Evolutionary conservation across 2,329 filamentous ascomycete genomes (phyloP), one percentile per base, ranked within the genome.

Genomic region (Claviceps sp.): DNA sequence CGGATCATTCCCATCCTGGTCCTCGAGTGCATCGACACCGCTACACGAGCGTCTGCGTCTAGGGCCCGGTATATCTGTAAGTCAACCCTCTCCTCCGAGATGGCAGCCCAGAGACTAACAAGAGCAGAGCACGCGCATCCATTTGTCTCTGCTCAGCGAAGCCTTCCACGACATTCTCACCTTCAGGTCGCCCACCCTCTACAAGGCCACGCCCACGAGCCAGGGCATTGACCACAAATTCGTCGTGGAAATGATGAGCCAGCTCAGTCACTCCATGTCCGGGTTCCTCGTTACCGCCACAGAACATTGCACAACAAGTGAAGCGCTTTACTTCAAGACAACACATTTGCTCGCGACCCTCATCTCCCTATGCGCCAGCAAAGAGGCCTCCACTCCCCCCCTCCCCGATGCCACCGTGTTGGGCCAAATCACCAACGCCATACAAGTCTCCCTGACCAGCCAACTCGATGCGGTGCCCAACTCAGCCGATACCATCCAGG

Each of bases 31-130:
- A 17, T 61, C 61, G 1, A 56, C 62, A 0, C 65, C 72, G 0
- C 62, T 78, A 2, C 67, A 75, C 43, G 61, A 72, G 13, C 63
- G 70, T 1, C 62, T 80, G 5, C 64, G 70, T n/a, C 60, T 77
- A 22, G 78, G 78, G 0, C 77, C 78, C 3, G 64, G 66, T 1
- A 70, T 72, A 40, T 76, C 76, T 13, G 77, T 80, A 65, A 48
- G 71, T 62, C 44, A 20, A n/a, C 7, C 3, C 26, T 36, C 16
- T 26, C 22, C 5, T 42, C 3, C 17, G 8, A 22, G 13, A 43
- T 4, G 17, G n/a, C 39, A 17, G 40, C 1, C 17, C 4, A n/a
- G 14, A 5, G 29, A 26, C 58, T 64, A 52, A 62, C 48, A 7
- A 17, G 5, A 4, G 2, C 53, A 80, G 76, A 72, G 72, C 54